Conservation (phyloP, 768 basidiomycete species). For the Lactarius pseudohatsudake region DNA sequence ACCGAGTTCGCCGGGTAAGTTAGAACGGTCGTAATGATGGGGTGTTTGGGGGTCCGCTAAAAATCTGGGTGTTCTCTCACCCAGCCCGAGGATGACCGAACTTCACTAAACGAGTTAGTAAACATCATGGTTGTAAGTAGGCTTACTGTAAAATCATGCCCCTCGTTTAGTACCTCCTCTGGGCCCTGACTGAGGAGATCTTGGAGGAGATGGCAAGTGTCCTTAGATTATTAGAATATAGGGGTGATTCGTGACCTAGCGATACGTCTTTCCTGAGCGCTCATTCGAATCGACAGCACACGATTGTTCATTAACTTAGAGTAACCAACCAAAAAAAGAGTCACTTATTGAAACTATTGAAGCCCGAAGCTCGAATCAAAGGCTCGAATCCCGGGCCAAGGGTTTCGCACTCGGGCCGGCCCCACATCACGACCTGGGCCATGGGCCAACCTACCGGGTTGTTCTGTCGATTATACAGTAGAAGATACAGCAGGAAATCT, state of each 20-base stretch:
- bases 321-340: not conserved
- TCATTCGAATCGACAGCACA: not conserved
- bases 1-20: not conserved
- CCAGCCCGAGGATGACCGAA: conserved; percentile 17
- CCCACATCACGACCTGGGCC: not conserved
- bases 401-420: not conserved
- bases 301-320: not conserved
- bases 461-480: not conserved
- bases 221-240: no score
- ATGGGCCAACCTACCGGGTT: not conserved
- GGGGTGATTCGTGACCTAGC: not conserved
- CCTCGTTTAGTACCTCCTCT: not conserved
- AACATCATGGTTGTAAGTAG: not conserved
- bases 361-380: no score
- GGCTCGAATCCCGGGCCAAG: not conserved
- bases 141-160: no score
- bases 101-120: not conserved
- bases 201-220: not conserved
- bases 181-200: not conserved
- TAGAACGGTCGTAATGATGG: not conserved
- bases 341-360: no score
- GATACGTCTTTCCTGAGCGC: not conserved
- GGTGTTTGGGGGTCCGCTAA: conserved; percentile 17
- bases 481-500: not conserved
- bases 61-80: conserved; percentile 14